Percentiles rank a stretch among this genome's conserved stretches.
Conservation (phyloP, 106 monocot genomes). For the Amphibolis antarctica region DNA sequence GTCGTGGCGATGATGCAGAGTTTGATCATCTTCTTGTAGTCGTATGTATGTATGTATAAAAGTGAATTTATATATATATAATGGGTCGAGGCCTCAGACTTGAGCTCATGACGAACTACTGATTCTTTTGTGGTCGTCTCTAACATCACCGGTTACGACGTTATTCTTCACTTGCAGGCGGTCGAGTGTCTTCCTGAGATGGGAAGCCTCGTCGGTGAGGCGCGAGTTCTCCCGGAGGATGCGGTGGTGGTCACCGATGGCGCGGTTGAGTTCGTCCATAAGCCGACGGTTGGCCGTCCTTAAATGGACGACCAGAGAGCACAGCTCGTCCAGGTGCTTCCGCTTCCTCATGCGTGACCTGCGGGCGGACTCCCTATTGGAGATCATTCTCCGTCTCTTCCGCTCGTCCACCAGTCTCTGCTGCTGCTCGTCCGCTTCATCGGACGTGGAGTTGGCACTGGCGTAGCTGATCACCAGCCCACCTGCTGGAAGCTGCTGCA, state of each 20-base stretch:
- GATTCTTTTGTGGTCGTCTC: not conserved
- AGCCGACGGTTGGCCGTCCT: constrained; percentile 45
- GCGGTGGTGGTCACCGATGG: constrained; percentile 20
- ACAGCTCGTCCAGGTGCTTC: constrained; percentile 69
- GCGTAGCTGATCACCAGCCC: not conserved
- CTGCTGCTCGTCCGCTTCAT: constrained; percentile 29
- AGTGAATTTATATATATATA: too few relatives aligned
- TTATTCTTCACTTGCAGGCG: not conserved
- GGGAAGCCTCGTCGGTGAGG: constrained; percentile 32
- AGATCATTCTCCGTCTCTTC: constrained; percentile 63
- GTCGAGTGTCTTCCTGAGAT: constrained; percentile 33
- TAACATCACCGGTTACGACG: not conserved
- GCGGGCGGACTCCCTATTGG: constrained; percentile 81
- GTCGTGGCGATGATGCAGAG: too few relatives aligned
- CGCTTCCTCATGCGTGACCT: constrained; percentile 87
- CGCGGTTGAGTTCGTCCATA: constrained; percentile 59
- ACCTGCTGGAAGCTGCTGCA: not conserved
- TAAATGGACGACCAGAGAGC: constrained; percentile 41
- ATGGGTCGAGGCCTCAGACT: too few relatives aligned
- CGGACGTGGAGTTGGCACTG: constrained; percentile 20
- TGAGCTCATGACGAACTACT: too few relatives aligned
- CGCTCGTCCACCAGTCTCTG: constrained; percentile 35
- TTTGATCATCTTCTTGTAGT: too few relatives aligned
- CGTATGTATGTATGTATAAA: too few relatives aligned
- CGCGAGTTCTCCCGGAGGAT: constrained; percentile 35